Evolutionary conservation across 2,329 filamentous ascomycete species (phyloP).

Genomic region (Fusarium sp.): DNA sequence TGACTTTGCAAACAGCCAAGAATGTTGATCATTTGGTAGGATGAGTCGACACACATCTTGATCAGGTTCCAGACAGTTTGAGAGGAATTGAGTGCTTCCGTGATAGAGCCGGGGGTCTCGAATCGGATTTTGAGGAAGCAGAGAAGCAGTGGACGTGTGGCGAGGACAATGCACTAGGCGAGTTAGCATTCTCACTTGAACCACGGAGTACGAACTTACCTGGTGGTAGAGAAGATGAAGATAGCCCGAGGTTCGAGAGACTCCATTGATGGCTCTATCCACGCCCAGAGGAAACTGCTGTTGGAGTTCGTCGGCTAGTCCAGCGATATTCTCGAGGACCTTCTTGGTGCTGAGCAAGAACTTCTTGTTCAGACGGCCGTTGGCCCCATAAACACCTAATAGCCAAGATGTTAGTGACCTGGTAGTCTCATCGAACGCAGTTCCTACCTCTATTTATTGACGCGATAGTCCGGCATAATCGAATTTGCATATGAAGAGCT

Average conservation of each 20-base stretch:
- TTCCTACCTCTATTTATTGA: constrained; percentile 47
- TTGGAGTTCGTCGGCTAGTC: constrained; percentile 46
- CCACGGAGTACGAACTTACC: constrained; percentile 24
- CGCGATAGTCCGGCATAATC: constrained; percentile 46
- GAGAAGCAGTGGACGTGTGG: constrained; percentile 47
- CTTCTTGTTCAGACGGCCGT: constrained; percentile 46
- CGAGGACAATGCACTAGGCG: constrained; percentile 48
- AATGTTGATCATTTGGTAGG: constrained; percentile 51
- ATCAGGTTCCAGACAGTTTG: constrained; percentile 49
- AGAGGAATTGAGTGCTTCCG: constrained; percentile 53
- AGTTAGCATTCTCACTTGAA: no score
- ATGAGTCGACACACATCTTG: constrained; percentile 51
- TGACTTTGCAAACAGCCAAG: constrained; percentile 58
- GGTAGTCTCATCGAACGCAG: fast-evolving
- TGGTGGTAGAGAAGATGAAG: constrained; percentile 50
- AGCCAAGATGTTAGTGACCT: not conserved
- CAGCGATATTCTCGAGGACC: constrained; percentile 45
- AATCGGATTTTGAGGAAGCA: constrained; percentile 50
- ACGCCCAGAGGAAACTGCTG: constrained; percentile 45
- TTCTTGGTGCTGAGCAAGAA: constrained; percentile 49
- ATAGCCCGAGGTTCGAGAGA: constrained; percentile 48
- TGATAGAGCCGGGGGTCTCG: constrained; percentile 40
- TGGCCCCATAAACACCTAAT: constrained; percentile 46
- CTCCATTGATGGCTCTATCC: constrained; percentile 48
- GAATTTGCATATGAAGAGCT: constrained; percentile 50